Conservation (phyloP, 2,329 filamentous ascomycete species). For the Didymella pomorum region DNA sequence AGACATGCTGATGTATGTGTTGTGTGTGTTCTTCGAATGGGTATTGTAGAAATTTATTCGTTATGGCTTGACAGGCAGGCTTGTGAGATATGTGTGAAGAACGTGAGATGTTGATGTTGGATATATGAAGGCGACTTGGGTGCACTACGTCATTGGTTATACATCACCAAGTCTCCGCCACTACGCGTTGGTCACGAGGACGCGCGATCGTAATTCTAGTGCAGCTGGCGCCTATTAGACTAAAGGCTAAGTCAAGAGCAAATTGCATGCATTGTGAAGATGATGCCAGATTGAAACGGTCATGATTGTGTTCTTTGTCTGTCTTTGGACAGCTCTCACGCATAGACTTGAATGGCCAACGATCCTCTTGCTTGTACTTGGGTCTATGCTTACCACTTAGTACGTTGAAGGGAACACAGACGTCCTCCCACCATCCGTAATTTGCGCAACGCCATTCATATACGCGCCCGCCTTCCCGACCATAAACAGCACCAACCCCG, state of each 20-base stretch:
- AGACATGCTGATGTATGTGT: slow-evolving; percentile 30
- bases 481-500: slow-evolving; percentile 60
- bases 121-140: slow-evolving; percentile 9
- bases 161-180: slow-evolving; percentile 4
- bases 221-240: neutral
- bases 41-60: too few relatives aligned
- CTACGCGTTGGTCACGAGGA: slow-evolving; percentile 9
- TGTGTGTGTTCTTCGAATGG: neutral
- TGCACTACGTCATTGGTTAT: slow-evolving; percentile 17
- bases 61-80: neutral
- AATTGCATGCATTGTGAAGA: neutral
- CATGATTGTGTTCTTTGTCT: neutral
- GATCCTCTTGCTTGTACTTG: too few relatives aligned
- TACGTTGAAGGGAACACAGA: slow-evolving; percentile 47
- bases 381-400: slow-evolving; percentile 18
- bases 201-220: slow-evolving; percentile 4
- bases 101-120: neutral
- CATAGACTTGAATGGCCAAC: too few relatives aligned
- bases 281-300: neutral
- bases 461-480: slow-evolving; percentile 61
- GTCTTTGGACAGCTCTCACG: too few relatives aligned
- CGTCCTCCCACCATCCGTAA: slow-evolving; percentile 57
- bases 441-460: slow-evolving; percentile 61
- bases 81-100: neutral
- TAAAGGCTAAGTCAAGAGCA: too few relatives aligned